Evolutionary conservation across 305 asterid species (phyloP), one percentile per base, ranked within the genome.

Genomic region (Lippia alba): DNA sequence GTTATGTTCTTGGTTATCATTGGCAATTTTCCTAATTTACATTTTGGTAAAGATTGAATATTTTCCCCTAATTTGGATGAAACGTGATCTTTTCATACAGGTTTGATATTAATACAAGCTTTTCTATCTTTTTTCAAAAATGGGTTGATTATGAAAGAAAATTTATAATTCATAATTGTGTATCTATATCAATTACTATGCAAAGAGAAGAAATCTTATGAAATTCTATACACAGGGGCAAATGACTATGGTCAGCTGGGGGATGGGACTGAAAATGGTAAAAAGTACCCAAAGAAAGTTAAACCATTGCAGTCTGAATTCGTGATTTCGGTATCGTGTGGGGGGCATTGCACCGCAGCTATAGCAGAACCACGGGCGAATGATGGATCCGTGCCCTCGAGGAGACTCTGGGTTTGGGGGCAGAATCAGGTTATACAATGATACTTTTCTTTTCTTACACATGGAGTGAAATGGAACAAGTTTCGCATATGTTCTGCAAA

Each of bases 331-430:
- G 96, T 87, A 69, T 86, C 98, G 32, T 92, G 99, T 79, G 99
- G 99, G 66, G 96, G 96, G 55, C 97, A 89, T 80, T 95, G 98
- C 75, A 90, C 97, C 66, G 97, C 90, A 32, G 98, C 96, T 45
- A 86, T 95, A 74, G 96, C 98, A 34, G 96, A 87, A 72, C 91
- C 97, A 4, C 93, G 91, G 51, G 86, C 86, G 75, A 89, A 89
- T 19, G 97, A 90, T 85, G 98, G 92, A 72, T 87, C 96, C 63
- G 14, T 74, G 73, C 84, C 98, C 12, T 76, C 76, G 24, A 81
- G 90, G 84, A 85, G 98, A 81, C 88, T 92, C 48, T 90, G 99
- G 99, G 87, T 95, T 67, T 92, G 98, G 99, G 99, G 99, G 67
- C 96, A 95, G 81, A 95, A 95, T 77, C 99, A 92, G 98, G 99